Evolutionary conservation across 2,329 filamentous ascomycete species (phyloP).

Genomic region (Trichophyton simii): DNA sequence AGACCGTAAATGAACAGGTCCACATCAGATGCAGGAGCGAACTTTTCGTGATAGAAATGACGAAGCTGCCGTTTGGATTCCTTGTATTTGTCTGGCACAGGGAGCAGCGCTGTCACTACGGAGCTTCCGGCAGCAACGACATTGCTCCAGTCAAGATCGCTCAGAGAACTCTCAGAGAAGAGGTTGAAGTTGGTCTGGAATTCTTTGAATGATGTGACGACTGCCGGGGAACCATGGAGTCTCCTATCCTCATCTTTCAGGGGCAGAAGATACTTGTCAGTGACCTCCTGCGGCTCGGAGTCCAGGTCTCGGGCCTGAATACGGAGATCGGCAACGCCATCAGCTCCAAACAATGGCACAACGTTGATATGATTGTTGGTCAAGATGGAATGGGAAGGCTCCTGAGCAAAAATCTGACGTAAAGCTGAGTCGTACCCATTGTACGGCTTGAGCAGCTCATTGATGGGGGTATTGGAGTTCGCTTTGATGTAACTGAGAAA

Average conservation of each 20-base stretch:
- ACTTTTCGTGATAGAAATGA: constrained; percentile 68
- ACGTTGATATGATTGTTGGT: constrained; percentile 17
- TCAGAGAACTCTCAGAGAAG: constrained; percentile 67
- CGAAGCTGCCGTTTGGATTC: constrained; percentile 4
- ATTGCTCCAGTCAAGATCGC: constrained; percentile 69
- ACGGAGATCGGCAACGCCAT: constrained; percentile 9
- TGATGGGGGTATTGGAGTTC: background rate
- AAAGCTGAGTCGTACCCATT: constrained; percentile 21
- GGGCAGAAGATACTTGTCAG: constrained; percentile 19
- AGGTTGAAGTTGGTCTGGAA: constrained; percentile 70
- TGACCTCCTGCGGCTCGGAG: constrained; percentile 15
- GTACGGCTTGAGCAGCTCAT: constrained; percentile 16
- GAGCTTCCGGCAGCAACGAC: constrained; percentile 70
- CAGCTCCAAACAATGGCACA: constrained; percentile 19
- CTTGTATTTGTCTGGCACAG: constrained; percentile 51
- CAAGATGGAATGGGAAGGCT: constrained; percentile 16
- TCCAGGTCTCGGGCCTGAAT: constrained; percentile 17
- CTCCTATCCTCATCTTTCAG: constrained; percentile 42
- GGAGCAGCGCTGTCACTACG: constrained; percentile 65
- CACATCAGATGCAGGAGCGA: constrained; percentile 74
- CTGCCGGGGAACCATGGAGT: constrained; percentile 49
- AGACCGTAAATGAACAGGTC: constrained; percentile 77
- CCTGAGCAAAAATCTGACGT: constrained; percentile 23
- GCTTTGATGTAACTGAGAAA: background rate
- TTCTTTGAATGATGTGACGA: constrained; percentile 53